Percentiles rank a stretch among this genome's conserved stretches.
These are phyloP conservation scores for Choanephora cucurbitarum DNA, from an alignment of 371 early-diverging fungal species.

Conservation along the genomic window DNA sequence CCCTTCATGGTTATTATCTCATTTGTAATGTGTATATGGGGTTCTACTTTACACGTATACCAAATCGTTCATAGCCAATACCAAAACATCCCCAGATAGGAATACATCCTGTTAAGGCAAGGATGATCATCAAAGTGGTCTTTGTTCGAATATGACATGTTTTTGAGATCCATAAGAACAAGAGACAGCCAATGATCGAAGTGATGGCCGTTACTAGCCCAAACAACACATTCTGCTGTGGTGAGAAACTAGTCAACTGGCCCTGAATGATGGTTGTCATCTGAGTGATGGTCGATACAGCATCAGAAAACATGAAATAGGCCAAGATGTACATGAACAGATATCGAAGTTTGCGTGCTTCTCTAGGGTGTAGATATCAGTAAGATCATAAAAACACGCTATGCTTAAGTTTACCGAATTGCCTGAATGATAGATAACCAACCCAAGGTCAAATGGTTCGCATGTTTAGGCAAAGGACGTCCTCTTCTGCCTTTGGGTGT, in stretches of 20 bases:
- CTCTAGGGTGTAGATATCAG: too few species aligned
- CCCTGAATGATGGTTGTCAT: constrained; percentile 35
- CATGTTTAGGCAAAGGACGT: constrained; percentile 27
- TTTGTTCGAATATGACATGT: constrained; percentile 32
- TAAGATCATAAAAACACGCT: not conserved
- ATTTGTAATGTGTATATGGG: too few species aligned
- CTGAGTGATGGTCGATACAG: constrained; percentile 43
- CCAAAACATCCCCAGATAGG: constrained; percentile 49
- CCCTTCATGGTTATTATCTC: not conserved
- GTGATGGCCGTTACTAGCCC: constrained; percentile 32
- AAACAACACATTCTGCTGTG: constrained; percentile 32
- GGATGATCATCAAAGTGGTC: constrained; percentile 35
- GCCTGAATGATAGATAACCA: constrained; percentile 32
- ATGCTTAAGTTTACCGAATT: constrained; percentile 1
- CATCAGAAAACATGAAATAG: constrained; percentile 48
- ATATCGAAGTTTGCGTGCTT: constrained; percentile 45
- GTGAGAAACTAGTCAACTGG: constrained; percentile 34
- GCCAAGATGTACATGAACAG: constrained; percentile 39
- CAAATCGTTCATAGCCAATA: constrained; percentile 23
- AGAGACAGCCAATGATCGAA: constrained; percentile 43
- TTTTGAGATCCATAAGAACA: constrained; percentile 39
- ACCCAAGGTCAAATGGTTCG: constrained; percentile 39
- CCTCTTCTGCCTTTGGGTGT: constrained; percentile 35
- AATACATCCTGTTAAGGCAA: constrained; percentile 24
- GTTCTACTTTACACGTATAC: constrained; percentile 22